Conservation (phyloP, 2,329 filamentous ascomycete genomes). For the Fusarium floridanum region DNA sequence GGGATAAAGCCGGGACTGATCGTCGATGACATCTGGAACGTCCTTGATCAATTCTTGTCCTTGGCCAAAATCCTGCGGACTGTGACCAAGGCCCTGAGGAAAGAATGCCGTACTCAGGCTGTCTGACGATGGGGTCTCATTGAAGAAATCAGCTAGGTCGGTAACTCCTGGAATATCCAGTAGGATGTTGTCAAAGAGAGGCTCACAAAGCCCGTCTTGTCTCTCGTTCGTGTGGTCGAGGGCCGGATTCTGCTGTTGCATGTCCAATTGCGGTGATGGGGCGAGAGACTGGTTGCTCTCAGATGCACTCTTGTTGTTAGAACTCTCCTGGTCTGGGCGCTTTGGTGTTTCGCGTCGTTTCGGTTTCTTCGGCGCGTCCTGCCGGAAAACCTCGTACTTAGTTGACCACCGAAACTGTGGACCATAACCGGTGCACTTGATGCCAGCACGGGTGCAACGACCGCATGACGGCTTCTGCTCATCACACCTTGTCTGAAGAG, state of each 20-base stretch:
- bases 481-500: conserved; percentile 25
- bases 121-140: not conserved
- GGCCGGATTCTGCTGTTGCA: not conserved
- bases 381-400: conserved; percentile 23
- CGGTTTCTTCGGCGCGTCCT: not conserved
- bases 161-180: not conserved
- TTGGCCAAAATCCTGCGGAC: not conserved
- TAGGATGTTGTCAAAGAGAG: not conserved
- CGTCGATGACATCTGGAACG: not conserved
- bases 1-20: not conserved
- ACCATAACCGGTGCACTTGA: conserved; percentile 28
- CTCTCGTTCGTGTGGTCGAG: not conserved
- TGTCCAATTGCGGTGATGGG: not conserved
- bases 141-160: not conserved
- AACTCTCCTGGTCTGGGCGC: not conserved
- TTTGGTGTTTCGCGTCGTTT: not conserved
- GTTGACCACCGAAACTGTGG: conserved; percentile 23
- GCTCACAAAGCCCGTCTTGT: not conserved
- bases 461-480: conserved; percentile 23
- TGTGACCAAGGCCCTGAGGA: not conserved
- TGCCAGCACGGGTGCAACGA: conserved; percentile 17
- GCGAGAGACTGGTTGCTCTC: not conserved
- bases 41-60: not conserved
- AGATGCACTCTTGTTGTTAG: not conserved
- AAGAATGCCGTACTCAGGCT: not conserved